Evolutionary conservation across 129 eudicot species (phyloP).

Genomic region (Sambucus nigra): DNA sequence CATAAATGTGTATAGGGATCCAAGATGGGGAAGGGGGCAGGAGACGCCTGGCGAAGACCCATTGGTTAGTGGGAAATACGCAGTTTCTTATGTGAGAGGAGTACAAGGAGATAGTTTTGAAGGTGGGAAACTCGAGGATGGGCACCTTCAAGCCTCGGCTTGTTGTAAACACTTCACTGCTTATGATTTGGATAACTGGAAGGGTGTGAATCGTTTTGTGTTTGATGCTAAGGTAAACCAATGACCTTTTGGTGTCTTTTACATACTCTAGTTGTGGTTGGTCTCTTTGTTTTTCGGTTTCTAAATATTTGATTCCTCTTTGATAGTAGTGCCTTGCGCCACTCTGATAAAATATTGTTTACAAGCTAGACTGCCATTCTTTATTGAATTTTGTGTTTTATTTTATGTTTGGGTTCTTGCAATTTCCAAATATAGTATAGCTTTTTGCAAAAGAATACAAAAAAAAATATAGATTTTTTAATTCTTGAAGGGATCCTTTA

Average conservation of each 20-base stretch:
- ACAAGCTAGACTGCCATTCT: no score
- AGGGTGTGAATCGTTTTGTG: slow-evolving; percentile 49
- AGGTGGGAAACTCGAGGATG: slow-evolving; percentile 58
- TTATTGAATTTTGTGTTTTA: no score
- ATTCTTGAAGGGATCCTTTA: no score
- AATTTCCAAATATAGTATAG: no score
- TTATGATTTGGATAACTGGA: slow-evolving; percentile 85
- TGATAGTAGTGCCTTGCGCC: neutral
- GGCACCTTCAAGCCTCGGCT: slow-evolving; percentile 79
- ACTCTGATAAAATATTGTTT: no score
- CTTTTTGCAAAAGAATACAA: no score
- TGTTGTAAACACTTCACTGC: slow-evolving; percentile 97
- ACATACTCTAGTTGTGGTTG: neutral
- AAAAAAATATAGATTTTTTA: no score
- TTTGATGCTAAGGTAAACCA: slow-evolving; percentile 69
- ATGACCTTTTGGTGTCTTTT: no score
- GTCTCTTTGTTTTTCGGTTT: neutral
- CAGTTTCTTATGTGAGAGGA: slow-evolving; percentile 75
- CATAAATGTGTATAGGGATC: slow-evolving; percentile 80
- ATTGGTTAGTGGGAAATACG: slow-evolving; percentile 53
- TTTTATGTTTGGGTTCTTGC: no score
- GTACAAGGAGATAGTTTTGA: slow-evolving; percentile 68
- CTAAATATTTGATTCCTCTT: neutral
- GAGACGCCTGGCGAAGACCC: slow-evolving; percentile 99
- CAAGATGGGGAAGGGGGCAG: slow-evolving; percentile 98